Percentiles rank a stretch among this genome's conserved stretches.
Evolutionary conservation across 192 early-diverging fungal genomes (phyloP).

Genomic region (Rhizophagus prolifer): DNA sequence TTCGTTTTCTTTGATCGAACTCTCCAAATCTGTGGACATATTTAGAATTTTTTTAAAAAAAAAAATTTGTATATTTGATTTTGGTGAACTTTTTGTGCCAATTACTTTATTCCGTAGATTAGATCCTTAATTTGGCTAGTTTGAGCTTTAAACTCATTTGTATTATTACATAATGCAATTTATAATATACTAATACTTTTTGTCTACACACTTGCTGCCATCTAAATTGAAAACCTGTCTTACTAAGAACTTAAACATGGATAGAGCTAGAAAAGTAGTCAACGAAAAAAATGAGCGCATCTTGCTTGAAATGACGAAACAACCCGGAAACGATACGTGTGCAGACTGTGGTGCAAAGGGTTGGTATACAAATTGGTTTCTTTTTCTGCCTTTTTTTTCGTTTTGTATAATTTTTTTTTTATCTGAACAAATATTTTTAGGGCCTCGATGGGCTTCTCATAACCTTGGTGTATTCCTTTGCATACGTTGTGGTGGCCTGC

Average conservation of each 20-base stretch:
- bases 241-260: slow-evolving; percentile 10
- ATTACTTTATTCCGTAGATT: no score
- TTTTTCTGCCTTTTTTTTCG: neutral
- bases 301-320: slow-evolving; percentile 64
- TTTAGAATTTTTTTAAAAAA: no score
- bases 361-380: no score
- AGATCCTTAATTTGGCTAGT: no score
- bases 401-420: neutral
- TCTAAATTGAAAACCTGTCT: neutral
- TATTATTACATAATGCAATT: neutral
- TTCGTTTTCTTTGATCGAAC: slow-evolving; percentile 14
- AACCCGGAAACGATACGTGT: slow-evolving; percentile 69
- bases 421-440: slow-evolving; percentile 41
- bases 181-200: neutral
- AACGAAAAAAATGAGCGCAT: slow-evolving; percentile 70
- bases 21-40: slow-evolving; percentile 3
- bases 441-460: slow-evolving; percentile 86
- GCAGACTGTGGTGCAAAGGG: slow-evolving; percentile 76
- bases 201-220: neutral
- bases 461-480: slow-evolving; percentile 93
- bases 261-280: slow-evolving; percentile 61
- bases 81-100: no score
- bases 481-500: slow-evolving; percentile 84
- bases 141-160: no score
- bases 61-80: no score